phyloP scores from a whole-genome alignment of 208 protist genomes.

The Trichomonas vaginalis region DNA sequence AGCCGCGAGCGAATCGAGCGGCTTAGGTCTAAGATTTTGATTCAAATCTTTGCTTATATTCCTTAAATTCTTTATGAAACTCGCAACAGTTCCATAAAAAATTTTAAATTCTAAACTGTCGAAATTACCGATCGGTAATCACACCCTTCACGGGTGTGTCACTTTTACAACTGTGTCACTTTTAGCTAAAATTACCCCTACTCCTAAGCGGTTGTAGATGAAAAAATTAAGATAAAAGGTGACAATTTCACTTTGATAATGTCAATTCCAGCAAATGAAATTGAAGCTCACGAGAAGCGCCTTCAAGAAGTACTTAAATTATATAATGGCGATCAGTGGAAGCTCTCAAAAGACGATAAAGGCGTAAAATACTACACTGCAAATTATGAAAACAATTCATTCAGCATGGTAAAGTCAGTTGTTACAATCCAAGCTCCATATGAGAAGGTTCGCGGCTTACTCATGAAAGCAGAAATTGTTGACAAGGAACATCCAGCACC shows the following conservation, averaged over 20 bases:
- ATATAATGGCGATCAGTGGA: background rate
- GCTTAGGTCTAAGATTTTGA: too few species aligned
- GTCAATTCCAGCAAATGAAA: background rate
- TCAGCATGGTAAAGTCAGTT: background rate
- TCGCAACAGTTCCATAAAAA: too few species aligned
- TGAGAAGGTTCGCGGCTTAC: background rate
- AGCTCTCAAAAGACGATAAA: background rate
- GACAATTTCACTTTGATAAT: background rate
- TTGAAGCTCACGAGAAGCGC: background rate
- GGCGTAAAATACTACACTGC: background rate
- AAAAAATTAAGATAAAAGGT: background rate
- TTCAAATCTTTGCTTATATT: too few species aligned
- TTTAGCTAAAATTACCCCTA: too few species aligned
- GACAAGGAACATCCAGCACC: background rate
- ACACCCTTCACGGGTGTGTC: too few species aligned
- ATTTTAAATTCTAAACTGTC: too few species aligned
- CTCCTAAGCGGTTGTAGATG: background rate
- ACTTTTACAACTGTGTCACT: too few species aligned
- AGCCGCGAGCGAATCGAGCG: too few species aligned
- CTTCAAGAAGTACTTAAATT: background rate
- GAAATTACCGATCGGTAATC: too few species aligned
- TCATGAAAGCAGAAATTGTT: background rate
- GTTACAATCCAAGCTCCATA: background rate
- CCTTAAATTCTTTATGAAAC: too few species aligned
- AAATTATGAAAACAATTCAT: background rate